Evolutionary conservation across 1,284 basidiomycete genomes (phyloP), one percentile per base, ranked within the genome.

Genomic region (Heterobasidion annosum): DNA sequence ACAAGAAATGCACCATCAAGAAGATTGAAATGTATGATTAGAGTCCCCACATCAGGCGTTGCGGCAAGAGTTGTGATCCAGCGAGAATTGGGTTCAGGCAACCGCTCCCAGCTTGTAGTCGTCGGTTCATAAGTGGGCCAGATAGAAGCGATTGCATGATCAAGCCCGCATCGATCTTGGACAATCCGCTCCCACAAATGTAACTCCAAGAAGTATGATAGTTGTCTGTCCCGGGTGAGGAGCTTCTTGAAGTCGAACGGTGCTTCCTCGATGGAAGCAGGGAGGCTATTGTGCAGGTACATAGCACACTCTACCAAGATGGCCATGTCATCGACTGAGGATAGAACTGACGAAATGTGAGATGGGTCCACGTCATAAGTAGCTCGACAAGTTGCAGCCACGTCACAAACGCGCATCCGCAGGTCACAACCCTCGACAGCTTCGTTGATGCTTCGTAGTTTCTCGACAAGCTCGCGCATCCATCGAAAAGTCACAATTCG

Each of bases 1-100:
- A 79, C 66, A 6, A 77, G 62, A 3, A 81, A 64, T 8, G 59
- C 55, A 8, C 77, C 78, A 42, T 68, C 60, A 5, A 78, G 56
- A 1, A 78, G 43, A 53, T 81, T 68, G 12, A 73, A 57, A 55
- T 73, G 66, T 0, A 79, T 63, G 4, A 10, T 32, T 34, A 68
- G 65, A 2, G 56, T 18, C 2, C 63, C 59, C 4, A 64, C 3
- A 18, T 48, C 13, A 2, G 33, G 15, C 13, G 16, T 25, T 8
- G 45, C 16, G 12, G 9, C 16, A 10, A 10, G 48, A 34, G 61
- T 67, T 0, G 50, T 58, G 8, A 75, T 9, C 77, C 76, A 80
- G 15, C 68, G 67, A 15, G 68, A 61, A 54, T 70, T 66, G 8
- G 65, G 63, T 9, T 15, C 3, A 1, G 51, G 35, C 34, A 69